Evolutionary conservation across 2,329 filamentous ascomycete species (phyloP).

Genomic region (Diaporthe citrichinensis): DNA sequence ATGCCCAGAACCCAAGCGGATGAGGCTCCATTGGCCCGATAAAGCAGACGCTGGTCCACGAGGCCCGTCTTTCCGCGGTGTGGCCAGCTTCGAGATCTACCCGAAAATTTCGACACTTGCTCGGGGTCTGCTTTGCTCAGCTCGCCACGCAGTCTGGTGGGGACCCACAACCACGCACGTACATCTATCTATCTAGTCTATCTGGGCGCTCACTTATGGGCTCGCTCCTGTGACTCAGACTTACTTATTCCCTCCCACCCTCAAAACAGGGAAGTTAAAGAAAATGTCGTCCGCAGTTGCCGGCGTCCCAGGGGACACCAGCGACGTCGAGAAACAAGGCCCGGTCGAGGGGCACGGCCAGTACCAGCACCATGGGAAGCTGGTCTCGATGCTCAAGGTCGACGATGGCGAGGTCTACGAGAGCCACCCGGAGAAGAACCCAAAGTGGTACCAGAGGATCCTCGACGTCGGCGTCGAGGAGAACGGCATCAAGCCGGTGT

Average conservation of each 20-base stretch:
- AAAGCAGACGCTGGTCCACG: slow-evolving; percentile 18
- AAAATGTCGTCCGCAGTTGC: slow-evolving; percentile 28
- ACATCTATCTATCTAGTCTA: background rate
- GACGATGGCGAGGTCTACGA: slow-evolving; percentile 53
- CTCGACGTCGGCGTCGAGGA: slow-evolving; percentile 64
- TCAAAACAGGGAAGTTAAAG: background rate
- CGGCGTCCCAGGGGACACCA: background rate
- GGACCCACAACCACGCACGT: slow-evolving; percentile 11
- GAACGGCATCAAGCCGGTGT: slow-evolving; percentile 70
- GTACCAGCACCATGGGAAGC: slow-evolving; percentile 41
- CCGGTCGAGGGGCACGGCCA: slow-evolving; percentile 18
- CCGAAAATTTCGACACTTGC: slow-evolving; percentile 26
- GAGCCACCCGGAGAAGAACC: slow-evolving; percentile 47
- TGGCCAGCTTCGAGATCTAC: background rate
- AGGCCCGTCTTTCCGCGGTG: slow-evolving; percentile 32
- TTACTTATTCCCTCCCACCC: background rate
- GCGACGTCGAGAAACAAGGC: slow-evolving; percentile 45
- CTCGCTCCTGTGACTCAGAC: background rate
- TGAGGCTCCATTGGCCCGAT: slow-evolving; percentile 32
- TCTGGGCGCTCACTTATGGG: background rate
- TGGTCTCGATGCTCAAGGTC: slow-evolving; percentile 47
- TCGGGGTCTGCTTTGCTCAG: slow-evolving; percentile 6
- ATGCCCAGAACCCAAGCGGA: background rate
- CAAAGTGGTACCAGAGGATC: slow-evolving; percentile 59
- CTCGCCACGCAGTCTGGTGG: background rate